These are phyloP conservation scores for Yarrowia galli DNA, from an alignment of 1,139 yeast species.

Conservation along the genomic window DNA sequence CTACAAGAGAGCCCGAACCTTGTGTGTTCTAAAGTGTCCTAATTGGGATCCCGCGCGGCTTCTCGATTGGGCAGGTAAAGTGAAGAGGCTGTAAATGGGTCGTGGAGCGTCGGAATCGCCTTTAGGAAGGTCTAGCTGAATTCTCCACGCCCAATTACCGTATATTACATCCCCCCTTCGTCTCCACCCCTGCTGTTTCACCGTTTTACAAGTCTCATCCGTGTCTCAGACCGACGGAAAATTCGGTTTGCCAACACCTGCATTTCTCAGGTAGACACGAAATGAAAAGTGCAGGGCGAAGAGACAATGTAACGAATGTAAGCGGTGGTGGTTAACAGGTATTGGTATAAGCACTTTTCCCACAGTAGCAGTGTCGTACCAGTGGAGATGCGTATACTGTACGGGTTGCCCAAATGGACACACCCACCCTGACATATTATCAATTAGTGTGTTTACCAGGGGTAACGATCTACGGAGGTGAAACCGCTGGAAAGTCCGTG, in stretches of 20 bases:
- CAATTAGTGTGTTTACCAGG: no score
- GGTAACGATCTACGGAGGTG: constrained; percentile 9
- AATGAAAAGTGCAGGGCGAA: no score
- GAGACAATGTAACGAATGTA: no score
- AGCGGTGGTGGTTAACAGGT: no score
- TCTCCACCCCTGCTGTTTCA: background rate
- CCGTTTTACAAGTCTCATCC: constrained; percentile 5
- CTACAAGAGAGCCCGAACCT: background rate
- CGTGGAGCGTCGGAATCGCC: background rate
- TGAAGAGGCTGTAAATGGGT: background rate
- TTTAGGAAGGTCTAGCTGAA: background rate
- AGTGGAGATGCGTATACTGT: no score
- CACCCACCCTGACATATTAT: background rate
- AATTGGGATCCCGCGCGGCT: constrained; percentile 36
- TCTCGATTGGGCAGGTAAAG: constrained; percentile 9
- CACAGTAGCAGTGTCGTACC: no score
- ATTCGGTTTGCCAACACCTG: background rate
- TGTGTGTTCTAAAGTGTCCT: constrained; percentile 6
- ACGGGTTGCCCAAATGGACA: no score
- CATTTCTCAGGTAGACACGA: background rate
- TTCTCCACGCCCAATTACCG: background rate
- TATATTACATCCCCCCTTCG: background rate
- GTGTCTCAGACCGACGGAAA: background rate
- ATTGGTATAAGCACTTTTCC: no score
- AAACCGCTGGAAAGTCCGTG: background rate